Base-by-base conservation (phyloP, 805 yeast species). In the Yarrowia osloensis region DNA sequence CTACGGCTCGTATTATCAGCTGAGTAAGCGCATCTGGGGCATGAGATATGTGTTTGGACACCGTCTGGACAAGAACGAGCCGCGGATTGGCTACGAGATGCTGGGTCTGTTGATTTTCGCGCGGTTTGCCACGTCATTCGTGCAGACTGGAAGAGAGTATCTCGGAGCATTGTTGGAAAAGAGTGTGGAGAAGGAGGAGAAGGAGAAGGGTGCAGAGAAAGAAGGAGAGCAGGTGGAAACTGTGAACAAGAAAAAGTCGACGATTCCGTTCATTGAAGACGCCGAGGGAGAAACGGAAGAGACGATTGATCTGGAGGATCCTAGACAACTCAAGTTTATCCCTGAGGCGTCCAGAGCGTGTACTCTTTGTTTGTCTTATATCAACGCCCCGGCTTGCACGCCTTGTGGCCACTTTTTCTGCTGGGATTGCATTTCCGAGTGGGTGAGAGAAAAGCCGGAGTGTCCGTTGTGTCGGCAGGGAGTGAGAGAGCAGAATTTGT, bases 371-470 rank as follows among this genome's bases (percentile, higher is more conserved):
- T 81, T 94, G 26, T 87, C 89, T 9, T 81, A 83, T 17, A 90
- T 94, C 95, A 81, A 78, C 1, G 85, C 90, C 69, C 98, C 99
- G 4, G 81, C 97, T 0, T 85, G 90, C 69, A 91, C 97, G 0
- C 84, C 87, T 4, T 94, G 99, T 77, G 99, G 98, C 0, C 99
- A 94, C 75, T 68, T 91, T 17, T 94, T 90, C 76, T 94, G 99
- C 77, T 94, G 98, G 98, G 81, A 80, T 7, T 94, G 98, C 75
- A 86, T 92, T 4, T 81, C 86, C 7, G 96, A 90, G 71, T 94
- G 98, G 98, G 85, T 92, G 68, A 81, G 91, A 69, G 97, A 92
- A 70, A 82, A 84, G 68, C 88, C 91, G 0, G 97, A 92, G 73
- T 94, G 99, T 74, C 98, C 99, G 0, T 79, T 95, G 29, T 95